phyloP scores from a whole-genome alignment of 2,329 filamentous ascomycete genomes.

The Alternaria alternata region DNA sequence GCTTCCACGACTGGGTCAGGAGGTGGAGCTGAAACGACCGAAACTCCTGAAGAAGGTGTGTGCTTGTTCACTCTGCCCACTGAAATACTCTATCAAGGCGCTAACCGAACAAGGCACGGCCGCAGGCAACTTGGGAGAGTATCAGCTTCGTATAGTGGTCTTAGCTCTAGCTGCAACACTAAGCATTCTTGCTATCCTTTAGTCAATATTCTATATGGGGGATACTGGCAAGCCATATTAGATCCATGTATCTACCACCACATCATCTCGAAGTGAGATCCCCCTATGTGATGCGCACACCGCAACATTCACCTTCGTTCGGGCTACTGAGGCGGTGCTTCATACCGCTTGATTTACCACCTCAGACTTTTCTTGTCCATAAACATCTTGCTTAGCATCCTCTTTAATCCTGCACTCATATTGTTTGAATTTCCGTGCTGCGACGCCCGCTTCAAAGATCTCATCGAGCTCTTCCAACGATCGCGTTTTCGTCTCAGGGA shows the following conservation, averaged over 20 bases:
- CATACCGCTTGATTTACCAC: neutral
- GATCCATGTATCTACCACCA: neutral
- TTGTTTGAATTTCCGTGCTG: conserved; percentile 30
- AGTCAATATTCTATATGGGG: neutral
- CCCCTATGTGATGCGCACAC: neutral
- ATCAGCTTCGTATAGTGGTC: neutral
- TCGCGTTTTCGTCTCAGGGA: conserved; percentile 58
- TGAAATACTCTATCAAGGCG: neutral
- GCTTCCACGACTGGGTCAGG: too few relatives aligned
- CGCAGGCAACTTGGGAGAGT: neutral
- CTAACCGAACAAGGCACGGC: neutral
- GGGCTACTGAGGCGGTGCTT: neutral
- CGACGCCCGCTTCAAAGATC: conserved; percentile 35
- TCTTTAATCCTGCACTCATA: conserved; percentile 35
- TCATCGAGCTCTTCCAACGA: conserved; percentile 41
- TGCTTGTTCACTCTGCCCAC: neutral
- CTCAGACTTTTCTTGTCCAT: neutral
- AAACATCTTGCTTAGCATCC: conserved; percentile 27
- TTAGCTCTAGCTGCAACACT: neutral
- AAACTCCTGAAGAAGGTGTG: too few relatives aligned
- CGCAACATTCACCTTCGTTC: neutral
- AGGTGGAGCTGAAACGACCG: too few relatives aligned
- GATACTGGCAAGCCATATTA: neutral
- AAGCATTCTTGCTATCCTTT: neutral
- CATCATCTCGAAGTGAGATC: neutral